Evolutionary conservation across 768 basidiomycete genomes (phyloP).

Genomic region (Cyclocybe aegerita): DNA sequence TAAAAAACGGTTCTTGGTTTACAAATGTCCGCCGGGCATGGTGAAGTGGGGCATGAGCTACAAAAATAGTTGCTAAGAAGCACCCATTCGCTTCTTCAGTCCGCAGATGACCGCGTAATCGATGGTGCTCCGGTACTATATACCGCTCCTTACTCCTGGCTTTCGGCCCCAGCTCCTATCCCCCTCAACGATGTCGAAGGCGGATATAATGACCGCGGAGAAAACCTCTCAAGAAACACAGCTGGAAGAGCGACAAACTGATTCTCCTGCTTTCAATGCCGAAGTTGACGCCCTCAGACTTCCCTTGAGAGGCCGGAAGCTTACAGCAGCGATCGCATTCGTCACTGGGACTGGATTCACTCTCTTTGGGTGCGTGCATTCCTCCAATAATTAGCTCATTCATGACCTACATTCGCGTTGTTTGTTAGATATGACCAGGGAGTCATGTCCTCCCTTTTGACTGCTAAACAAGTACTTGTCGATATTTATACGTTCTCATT

Average conservation of each 20-base stretch:
- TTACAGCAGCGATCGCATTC: slow-evolving; percentile 52
- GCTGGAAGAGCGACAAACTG: slow-evolving; percentile 7
- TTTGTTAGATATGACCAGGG: slow-evolving; percentile 62
- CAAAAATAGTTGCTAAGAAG: not conserved
- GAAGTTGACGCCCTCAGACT: slow-evolving; percentile 32
- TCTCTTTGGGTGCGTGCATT: slow-evolving; percentile 50
- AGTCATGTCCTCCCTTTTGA: slow-evolving; percentile 67
- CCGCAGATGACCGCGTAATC: too few species aligned
- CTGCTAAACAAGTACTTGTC: slow-evolving; percentile 43
- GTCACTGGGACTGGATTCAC: slow-evolving; percentile 62
- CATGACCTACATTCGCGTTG: not conserved
- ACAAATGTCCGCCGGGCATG: not conserved
- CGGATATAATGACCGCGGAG: too few species aligned
- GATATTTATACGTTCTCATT: not conserved
- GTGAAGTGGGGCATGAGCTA: too few species aligned
- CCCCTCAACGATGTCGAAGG: not conserved
- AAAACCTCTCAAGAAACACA: slow-evolving; percentile 1
- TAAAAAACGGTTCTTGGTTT: not conserved
- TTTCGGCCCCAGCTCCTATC: not conserved
- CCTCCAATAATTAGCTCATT: not conserved
- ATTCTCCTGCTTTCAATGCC: slow-evolving; percentile 27
- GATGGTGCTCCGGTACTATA: too few species aligned
- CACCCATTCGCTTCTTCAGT: too few species aligned
- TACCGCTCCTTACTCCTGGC: not conserved
- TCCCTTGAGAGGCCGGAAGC: slow-evolving; percentile 37